Evolutionary conservation across 352 stramenopile genomes (phyloP), one percentile per base, ranked within the genome.

Genomic region (Phytopythium helicoides): DNA sequence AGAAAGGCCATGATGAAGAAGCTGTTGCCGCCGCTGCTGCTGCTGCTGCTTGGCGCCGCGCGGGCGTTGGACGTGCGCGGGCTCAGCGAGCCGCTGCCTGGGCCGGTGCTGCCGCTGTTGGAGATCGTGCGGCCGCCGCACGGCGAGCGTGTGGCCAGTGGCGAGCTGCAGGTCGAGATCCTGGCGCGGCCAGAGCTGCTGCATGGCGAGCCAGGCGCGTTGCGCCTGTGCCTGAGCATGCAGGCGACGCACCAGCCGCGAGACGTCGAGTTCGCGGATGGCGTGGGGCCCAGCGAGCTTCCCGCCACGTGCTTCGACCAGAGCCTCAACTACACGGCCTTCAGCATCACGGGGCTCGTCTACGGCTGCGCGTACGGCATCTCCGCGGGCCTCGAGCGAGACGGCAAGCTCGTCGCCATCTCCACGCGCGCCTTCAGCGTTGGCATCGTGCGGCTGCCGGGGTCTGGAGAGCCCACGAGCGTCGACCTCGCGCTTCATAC

Each of bases 381-480:
- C 21, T 74, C 68, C 6, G 79, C 71, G 1, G 70, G 68, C 5
- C 68, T 94, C 5, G 58, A 87, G 33, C 73, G 69, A 50, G 18
- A 51, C 38, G 74, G 68, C 19, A 67, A 71, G 22, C 62, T 89
- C 38, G 53, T 91, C 14, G 79, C 66, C 8, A 53, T 87, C 12
- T 94, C 83, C 12, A 77, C 77, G 52, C 71, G 83, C 1, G 71
- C 65, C 8, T 89, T 94, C 47, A 60, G 75, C 7, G 79, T 92
- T 15, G 81, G 60, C 0, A 81, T 75, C 0, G 52, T 90, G 23
- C 25, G 68, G 0, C 33, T 78, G 18, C 49, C 62, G 7, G 57
- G 54, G 3, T 44, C 64, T 0, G 23, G 51, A 3, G 36, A 41
- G 8, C 68, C 60, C 3, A 38, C 90, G 45, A 82, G 78, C 21